phyloP scores from a whole-genome alignment of 164 flowering plant species.

The Litsea cubeba region DNA sequence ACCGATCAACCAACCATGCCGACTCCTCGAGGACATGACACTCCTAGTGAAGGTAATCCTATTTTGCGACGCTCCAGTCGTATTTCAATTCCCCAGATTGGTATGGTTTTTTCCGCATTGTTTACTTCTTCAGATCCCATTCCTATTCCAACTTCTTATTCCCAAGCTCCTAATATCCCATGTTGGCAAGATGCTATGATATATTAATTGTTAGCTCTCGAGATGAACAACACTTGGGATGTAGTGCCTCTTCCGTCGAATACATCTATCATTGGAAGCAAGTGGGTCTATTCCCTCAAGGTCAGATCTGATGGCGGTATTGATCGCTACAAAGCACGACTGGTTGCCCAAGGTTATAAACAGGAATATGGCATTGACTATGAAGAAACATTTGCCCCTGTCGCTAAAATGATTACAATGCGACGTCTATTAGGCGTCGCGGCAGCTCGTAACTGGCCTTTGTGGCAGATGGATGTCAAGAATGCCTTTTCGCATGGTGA shows the following conservation, averaged over 20 bases:
- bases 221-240: neutral
- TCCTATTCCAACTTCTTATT: neutral
- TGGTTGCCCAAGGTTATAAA: neutral
- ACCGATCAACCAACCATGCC: neutral
- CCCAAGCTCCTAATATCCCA: neutral
- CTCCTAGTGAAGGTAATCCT: too few species aligned
- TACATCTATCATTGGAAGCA: neutral
- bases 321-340: neutral
- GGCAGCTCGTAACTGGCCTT: neutral
- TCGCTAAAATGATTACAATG: neutral
- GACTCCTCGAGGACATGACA: neutral
- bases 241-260: neutral
- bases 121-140: neutral
- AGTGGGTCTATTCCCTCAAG: neutral
- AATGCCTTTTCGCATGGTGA: neutral
- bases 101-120: neutral
- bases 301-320: neutral
- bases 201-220: neutral
- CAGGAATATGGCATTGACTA: neutral
- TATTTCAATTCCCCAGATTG: neutral
- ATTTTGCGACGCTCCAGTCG: neutral
- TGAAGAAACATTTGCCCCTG: neutral
- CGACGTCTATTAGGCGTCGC: neutral
- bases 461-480: neutral
- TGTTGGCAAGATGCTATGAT: slow-evolving; percentile 1